Evolutionary conservation across 2,329 filamentous ascomycete genomes (phyloP), one percentile per base, ranked within the genome.

Genomic region (Ophiocordyceps australis): DNA sequence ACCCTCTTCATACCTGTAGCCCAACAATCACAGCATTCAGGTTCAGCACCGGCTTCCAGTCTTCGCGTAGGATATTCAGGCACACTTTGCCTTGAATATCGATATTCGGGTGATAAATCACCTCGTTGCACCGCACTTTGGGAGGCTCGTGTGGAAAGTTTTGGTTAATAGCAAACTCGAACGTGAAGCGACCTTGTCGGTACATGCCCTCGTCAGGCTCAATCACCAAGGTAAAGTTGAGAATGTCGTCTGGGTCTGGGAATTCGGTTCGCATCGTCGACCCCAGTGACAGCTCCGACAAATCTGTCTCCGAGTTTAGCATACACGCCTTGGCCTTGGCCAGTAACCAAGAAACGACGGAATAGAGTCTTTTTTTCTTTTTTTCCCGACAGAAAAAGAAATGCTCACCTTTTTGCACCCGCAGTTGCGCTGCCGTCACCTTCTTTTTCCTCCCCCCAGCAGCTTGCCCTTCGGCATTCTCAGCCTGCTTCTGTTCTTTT

Each of bases 21-120:
- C 89, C 89, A 27, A 95, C 83, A 38, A 98, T 89, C 21, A 95
- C 83, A 11, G 89, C 85, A 46, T 95, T 94, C 47, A 98, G 53
- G 50, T 95, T 95, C 46, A 98, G 57, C 23, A 98, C 89, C 0
- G 89, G 89, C 62, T 95, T 98, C 89, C 89, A 98, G 57, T 98
- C 89, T 57, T 98, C 89, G 33, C 89, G 65, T 43, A 98, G 54
- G 42, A 98, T 98, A 50, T 98, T 98, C 44, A 98, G 57, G 59
- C 89, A 98, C 34, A 98, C 85, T 47, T 98, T 98, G 39, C 89
- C 89, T 49, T 95, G 82, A 21, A 93, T 65, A 45, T 98, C 89
- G 47, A 98, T 98, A 53, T 98, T 98, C 5, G 89, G 89, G 49
- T 98, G 89, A 57, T 98, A 98, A 42, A 98, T 95, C 63, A 93